Conservation (phyloP, 305 asterid species). For the Fraxinus albicans region DNA sequence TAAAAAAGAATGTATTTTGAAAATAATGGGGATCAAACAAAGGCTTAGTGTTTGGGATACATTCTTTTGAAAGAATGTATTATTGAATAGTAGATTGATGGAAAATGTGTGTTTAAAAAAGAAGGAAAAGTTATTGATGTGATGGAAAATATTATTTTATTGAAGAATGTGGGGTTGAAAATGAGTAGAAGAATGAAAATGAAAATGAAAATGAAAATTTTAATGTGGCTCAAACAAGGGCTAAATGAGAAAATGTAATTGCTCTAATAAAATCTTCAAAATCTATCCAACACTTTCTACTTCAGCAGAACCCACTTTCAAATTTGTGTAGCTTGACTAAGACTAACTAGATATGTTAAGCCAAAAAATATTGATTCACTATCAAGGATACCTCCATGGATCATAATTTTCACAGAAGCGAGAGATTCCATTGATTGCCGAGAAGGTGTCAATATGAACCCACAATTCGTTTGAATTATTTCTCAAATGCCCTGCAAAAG, state of each 20-base stretch:
- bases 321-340: constrained; percentile 14
- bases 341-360: constrained; percentile 15
- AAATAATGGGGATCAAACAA: too few species aligned
- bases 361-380: neutral
- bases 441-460: constrained; percentile 89
- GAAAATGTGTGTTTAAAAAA: too few species aligned
- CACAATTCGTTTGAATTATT: constrained; percentile 54
- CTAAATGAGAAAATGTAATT: neutral
- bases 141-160: too few species aligned
- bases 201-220: too few species aligned
- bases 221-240: too few species aligned
- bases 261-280: neutral
- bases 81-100: too few species aligned
- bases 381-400: constrained; percentile 70
- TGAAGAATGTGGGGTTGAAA: too few species aligned
- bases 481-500: constrained; percentile 48
- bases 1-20: too few species aligned
- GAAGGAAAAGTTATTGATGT: too few species aligned
- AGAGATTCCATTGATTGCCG: constrained; percentile 94
- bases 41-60: too few species aligned
- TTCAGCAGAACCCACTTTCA: neutral
- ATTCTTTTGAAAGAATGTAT: too few species aligned
- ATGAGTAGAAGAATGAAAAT: too few species aligned
- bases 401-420: constrained; percentile 77
- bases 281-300: neutral